These are phyloP conservation scores for Fusarium lyarnte DNA, from an alignment of 2,329 filamentous ascomycete genomes.

Conservation along the genomic window DNA sequence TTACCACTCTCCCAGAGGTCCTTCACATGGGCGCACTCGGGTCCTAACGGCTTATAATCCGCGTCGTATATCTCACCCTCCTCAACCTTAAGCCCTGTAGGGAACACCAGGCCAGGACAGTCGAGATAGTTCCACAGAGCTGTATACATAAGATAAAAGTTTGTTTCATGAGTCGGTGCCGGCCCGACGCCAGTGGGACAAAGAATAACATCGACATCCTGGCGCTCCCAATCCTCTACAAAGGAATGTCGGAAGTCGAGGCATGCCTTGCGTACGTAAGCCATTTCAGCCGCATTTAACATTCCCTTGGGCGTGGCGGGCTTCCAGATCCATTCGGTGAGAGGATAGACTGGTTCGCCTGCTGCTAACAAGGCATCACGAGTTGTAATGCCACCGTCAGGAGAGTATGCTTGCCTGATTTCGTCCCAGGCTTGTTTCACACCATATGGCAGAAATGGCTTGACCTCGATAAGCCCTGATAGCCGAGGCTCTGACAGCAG, in stretches of 20 bases:
- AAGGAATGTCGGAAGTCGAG: background rate
- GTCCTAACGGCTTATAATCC: background rate
- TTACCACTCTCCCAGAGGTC: background rate
- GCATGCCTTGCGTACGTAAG: background rate
- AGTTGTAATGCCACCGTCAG: background rate
- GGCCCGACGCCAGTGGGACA: background rate
- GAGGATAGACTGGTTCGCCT: background rate
- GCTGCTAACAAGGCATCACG: background rate
- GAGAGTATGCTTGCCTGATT: background rate
- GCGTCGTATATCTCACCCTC: background rate
- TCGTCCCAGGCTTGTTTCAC: background rate
- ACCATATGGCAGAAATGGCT: background rate
- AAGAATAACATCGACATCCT: background rate
- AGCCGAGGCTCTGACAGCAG: background rate
- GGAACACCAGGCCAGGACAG: background rate
- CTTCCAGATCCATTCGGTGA: background rate
- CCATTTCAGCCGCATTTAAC: background rate
- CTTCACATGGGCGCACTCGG: background rate
- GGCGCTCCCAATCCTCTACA: background rate
- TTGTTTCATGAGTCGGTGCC: background rate
- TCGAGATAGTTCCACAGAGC: background rate
- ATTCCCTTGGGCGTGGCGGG: background rate
- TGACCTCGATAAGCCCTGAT: background rate
- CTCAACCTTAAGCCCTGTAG: background rate
- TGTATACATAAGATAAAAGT: background rate